Conservation (phyloP, 352 stramenopile genomes). For the Pythium vanterpoolii region DNA sequence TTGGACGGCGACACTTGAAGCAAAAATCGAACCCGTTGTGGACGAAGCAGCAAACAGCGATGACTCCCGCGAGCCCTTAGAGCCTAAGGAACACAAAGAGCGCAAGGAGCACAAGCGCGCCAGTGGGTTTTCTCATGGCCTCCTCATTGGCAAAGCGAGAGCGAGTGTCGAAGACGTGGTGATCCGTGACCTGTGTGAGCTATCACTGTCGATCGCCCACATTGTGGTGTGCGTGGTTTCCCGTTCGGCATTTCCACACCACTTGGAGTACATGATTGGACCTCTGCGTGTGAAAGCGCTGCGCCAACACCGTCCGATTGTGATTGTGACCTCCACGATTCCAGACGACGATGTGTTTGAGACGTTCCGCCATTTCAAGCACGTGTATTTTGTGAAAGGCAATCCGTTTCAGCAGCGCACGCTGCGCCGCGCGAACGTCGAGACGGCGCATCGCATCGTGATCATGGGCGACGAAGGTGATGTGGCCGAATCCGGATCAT, state of each 20-base stretch:
- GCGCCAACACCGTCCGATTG: conserved; percentile 64
- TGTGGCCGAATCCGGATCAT: conserved; percentile 50
- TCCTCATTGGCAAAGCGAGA: conserved; percentile 5
- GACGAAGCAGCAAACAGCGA: conserved; percentile 16
- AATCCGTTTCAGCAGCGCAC: conserved; percentile 58
- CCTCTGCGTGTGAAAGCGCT: conserved; percentile 67
- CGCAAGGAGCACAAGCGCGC: conserved; percentile 4
- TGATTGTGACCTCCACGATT: conserved; percentile 59
- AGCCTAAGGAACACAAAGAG: no score
- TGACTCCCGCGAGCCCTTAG: neutral
- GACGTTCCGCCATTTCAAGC: conserved; percentile 60
- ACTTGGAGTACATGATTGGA: conserved; percentile 76
- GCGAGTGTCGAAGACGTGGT: conserved; percentile 41
- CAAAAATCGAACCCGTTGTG: conserved; percentile 19
- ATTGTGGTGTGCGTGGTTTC: conserved; percentile 76
- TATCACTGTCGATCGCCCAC: conserved; percentile 46
- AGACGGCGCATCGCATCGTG: conserved; percentile 59
- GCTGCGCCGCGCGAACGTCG: conserved; percentile 60
- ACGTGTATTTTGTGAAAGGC: conserved; percentile 72
- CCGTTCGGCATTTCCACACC: conserved; percentile 51
- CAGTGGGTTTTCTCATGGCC: conserved; percentile 16
- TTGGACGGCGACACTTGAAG: conserved; percentile 25
- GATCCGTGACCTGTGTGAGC: conserved; percentile 45
- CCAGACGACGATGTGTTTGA: conserved; percentile 61
- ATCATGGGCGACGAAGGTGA: conserved; percentile 67